Evolutionary conservation across 345 rosid species (phyloP), one percentile per base, ranked within the genome.

Genomic region (Cochlearia excelsa): DNA sequence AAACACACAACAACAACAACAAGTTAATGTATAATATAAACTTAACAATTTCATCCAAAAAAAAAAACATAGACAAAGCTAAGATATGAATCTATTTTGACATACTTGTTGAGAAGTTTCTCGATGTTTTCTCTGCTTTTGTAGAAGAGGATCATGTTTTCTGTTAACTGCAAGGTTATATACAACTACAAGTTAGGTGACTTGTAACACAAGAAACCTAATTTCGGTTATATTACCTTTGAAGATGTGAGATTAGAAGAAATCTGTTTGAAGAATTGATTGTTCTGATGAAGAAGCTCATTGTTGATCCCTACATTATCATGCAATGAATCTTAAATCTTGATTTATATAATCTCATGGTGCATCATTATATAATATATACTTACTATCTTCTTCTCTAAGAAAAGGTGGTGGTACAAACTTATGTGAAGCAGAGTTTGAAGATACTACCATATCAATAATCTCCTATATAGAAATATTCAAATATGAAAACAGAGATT

Each of bases 271-370:
- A 87, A 65, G 43, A 69, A 66, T 48, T 74, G 78, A 30, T 64
- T 61, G 74, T 91, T 91, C 69, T 81, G 80, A 75, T 80, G 70
- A 34, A 84, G 82, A 77, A 87, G 83, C 69, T 79, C 83, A 9
- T 76, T 77, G 2, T 74, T 57, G 29, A 35, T 29, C 28, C 6
- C 69, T 70, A 53, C 74, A 57, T 16, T 16, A 16, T 16, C 23
- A 16, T 16, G 23, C 23, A 16, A 16, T 16, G 23, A 44, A 62
- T 6, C 37, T 54, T 63, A 27, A 35, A 34, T 42, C 29, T 1
- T 4, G 10, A 46, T 6, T 9, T 4, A 58, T 49, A 26, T 16
- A 16, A 16, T 16, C 23, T 16, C 23, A 16, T 16, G 23, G 23
- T 16, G 23, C 23, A 16, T 16, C 23, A 33, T 2, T 3, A 33